Conservation (phyloP, 2,329 filamentous ascomycete genomes). For the Thermoascus crustaceus region DNA sequence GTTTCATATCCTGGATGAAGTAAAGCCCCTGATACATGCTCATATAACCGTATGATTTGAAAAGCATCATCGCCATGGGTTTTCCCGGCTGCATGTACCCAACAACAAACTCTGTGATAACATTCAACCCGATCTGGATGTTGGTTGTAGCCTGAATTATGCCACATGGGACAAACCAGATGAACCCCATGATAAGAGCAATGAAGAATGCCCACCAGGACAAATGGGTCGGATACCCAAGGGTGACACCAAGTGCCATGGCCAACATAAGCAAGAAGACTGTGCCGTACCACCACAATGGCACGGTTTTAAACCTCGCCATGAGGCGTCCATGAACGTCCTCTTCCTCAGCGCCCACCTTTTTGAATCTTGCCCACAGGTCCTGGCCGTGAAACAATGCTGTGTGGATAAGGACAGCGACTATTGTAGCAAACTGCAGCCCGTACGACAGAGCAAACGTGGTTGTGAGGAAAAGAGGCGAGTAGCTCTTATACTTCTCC, state of each 20-base stretch:
- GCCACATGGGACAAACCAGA: conserved; percentile 52
- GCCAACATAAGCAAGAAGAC: conserved; percentile 45
- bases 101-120: conserved; percentile 64
- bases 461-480: conserved; percentile 54
- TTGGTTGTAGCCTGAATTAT: conserved; percentile 66
- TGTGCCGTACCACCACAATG: conserved; percentile 49
- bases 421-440: conserved; percentile 62
- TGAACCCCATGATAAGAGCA: conserved; percentile 54
- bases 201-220: conserved; percentile 66
- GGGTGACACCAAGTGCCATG: conserved; percentile 39
- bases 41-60: conserved; percentile 66
- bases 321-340: conserved; percentile 51
- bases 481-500: conserved; percentile 58
- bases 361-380: conserved; percentile 56
- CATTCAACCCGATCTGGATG: conserved; percentile 58
- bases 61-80: conserved; percentile 68
- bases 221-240: conserved; percentile 57
- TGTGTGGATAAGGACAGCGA: conserved; percentile 61
- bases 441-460: conserved; percentile 64
- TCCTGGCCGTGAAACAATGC: conserved; percentile 58
- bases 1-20: conserved; percentile 58
- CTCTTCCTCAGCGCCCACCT: conserved; percentile 47
- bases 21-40: conserved; percentile 59
- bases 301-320: conserved; percentile 48
- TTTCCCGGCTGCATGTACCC: conserved; percentile 65